A percentile compares a stretch with the other conserved stretches of the same genome.
Evolutionary conservation across 202 grass and related monocot genomes (phyloP).

Genomic region (Digitaria exilis): DNA sequence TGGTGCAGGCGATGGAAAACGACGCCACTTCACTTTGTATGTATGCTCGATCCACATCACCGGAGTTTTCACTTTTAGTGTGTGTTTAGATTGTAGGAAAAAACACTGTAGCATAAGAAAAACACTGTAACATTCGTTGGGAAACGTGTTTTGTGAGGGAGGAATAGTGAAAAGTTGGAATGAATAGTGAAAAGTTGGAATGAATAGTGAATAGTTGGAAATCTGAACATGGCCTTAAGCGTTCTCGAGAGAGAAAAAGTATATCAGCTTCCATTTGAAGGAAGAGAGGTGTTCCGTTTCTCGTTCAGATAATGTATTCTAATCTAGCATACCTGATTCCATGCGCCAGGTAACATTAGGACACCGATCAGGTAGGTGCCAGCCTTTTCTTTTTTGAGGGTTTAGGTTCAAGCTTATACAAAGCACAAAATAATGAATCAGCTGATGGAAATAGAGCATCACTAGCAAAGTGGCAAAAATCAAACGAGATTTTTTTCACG

Average conservation of each 20-base stretch:
- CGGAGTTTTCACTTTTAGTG: not conserved
- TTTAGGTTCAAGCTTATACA: not conserved
- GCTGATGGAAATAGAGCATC: not conserved
- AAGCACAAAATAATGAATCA: not conserved
- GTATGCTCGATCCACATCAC: not conserved
- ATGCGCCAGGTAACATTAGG: not conserved
- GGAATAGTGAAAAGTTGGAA: no score
- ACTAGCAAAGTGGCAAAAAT: not conserved
- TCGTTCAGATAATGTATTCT: not conserved
- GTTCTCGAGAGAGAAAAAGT: not conserved
- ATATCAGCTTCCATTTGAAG: not conserved
- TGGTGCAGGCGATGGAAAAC: constrained; percentile 30
- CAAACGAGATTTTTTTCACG: not conserved
- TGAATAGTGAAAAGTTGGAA: no score
- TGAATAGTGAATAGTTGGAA: no score
- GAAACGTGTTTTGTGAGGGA: no score
- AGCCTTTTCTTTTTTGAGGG: not conserved
- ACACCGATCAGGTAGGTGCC: not conserved
- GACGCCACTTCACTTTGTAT: not conserved
- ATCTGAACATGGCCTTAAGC: no score
- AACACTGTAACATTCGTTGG: no score
- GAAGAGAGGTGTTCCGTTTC: not conserved
- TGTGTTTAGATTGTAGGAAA: no score
- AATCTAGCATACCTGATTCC: not conserved
- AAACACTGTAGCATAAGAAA: no score